Evolutionary conservation across 129 eudicot genomes (phyloP), one percentile per base, ranked within the genome.

Genomic region (Flaveria brownii): DNA sequence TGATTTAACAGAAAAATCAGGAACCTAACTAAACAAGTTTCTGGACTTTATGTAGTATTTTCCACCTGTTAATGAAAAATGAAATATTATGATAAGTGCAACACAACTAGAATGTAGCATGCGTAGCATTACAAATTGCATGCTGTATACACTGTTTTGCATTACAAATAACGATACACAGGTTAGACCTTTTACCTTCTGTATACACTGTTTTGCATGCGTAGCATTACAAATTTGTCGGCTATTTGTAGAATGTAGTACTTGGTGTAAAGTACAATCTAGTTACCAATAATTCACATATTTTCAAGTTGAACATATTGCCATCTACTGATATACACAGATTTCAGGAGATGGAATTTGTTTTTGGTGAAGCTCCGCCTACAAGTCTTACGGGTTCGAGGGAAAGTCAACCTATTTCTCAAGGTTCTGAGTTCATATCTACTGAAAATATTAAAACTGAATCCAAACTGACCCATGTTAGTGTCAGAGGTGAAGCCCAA

Each of bases 351-450:
- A 84, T 93, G 94, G 98, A 93, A 77, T 87, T 82, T 66, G 88
- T 92, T 43, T 92, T 92, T 63, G 98, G 98, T 49, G 91, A 79
- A 77, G 87, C 96, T 69, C 92, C 98, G 12, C 82, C 96, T 18
- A 61, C 92, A 54, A 80, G 82, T 80, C 85, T 81, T 49, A 76
- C 85, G 20, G 86, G 87, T 82, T 86, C 96, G 15, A 26, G 51
- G 55, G 82, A 77, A 72, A 83, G 74, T 74, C 90, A 83, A 74
- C 71, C 67, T 17, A 65, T 46, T 43, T 54, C n/a, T 74, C 89
- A 78, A 82, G 91, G 78, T 61, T 52, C 89, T 0, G 80, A 74
- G 12, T 9, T 26, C 47, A 23, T 52, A 59, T 52, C 86, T 16
- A 70, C 46, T 12, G 68, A 83, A 43, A 63, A 43, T 14, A 20